Percentiles rank a stretch among this genome's conserved stretches.
Conservation (phyloP, 441 rosid species). For the Dalechampia spathulata region DNA sequence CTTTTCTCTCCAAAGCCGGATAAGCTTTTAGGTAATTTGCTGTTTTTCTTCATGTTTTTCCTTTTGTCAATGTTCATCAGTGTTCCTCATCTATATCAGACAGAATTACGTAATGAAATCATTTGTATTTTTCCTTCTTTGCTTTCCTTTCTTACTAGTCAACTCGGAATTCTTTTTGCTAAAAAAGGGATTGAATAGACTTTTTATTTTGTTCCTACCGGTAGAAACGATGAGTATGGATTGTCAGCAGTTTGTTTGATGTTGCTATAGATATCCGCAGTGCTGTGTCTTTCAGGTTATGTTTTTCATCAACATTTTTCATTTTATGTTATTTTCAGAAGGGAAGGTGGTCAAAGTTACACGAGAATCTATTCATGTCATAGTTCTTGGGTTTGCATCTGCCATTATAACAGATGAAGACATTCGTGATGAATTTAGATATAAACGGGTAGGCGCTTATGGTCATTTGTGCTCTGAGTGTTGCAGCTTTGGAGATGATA, state of each 20-base stretch:
- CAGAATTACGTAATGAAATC: background rate
- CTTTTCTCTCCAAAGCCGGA: slow-evolving; percentile 69
- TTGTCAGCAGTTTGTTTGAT: background rate
- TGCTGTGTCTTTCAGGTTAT: background rate
- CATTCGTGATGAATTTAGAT: slow-evolving; percentile 61
- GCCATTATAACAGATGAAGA: slow-evolving; percentile 54
- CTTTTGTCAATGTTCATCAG: background rate
- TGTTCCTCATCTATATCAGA: background rate
- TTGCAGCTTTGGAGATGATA: too few species aligned
- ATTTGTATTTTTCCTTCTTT: too few species aligned
- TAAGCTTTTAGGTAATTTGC: slow-evolving; percentile 51
- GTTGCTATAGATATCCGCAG: background rate
- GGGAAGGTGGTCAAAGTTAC: slow-evolving; percentile 65
- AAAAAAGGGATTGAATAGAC: background rate
- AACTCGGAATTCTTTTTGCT: background rate
- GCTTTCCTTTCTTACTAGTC: background rate
- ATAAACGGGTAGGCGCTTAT: slow-evolving; percentile 37
- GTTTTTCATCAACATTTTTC: background rate
- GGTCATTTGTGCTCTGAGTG: background rate
- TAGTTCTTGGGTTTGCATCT: slow-evolving; percentile 84
- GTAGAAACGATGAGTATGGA: background rate
- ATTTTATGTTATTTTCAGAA: slow-evolving; percentile 34
- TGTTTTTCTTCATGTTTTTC: background rate
- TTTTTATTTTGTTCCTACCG: background rate
- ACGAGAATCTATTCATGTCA: slow-evolving; percentile 58